Conservation (phyloP, 1,139 yeast genomes). For the Yamadazyma friedrichii region DNA sequence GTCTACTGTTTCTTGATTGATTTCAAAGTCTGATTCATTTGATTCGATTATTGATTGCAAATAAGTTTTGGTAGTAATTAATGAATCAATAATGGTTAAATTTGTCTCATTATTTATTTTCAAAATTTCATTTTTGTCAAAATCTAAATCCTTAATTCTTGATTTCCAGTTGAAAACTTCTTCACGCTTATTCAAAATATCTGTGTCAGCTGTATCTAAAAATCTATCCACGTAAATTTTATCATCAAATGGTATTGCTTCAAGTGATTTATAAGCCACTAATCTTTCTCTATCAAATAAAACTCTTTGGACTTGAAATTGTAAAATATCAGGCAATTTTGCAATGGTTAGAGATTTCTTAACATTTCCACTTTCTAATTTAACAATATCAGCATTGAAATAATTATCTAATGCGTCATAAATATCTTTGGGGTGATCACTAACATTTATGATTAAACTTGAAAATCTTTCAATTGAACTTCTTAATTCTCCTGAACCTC, state of each 20-base stretch:
- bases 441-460: slow-evolving; percentile 78
- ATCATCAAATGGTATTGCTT: slow-evolving; percentile 79
- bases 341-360: slow-evolving; percentile 72
- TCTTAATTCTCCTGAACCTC: slow-evolving; percentile 55
- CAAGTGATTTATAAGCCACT: slow-evolving; percentile 78
- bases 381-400: slow-evolving; percentile 72
- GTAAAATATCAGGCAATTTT: slow-evolving; percentile 76
- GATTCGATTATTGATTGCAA: slow-evolving; percentile 30
- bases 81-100: slow-evolving; percentile 47
- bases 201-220: slow-evolving; percentile 66
- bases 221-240: slow-evolving; percentile 84
- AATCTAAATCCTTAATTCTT: slow-evolving; percentile 45
- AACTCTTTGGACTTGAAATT: slow-evolving; percentile 91
- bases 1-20: slow-evolving; percentile 36
- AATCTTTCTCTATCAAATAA: slow-evolving; percentile 75
- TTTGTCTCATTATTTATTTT: slow-evolving; percentile 46
- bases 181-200: slow-evolving; percentile 49
- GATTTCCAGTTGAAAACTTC: slow-evolving; percentile 67
- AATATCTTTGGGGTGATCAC: slow-evolving; percentile 83
- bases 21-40: slow-evolving; percentile 11
- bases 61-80: slow-evolving; percentile 56
- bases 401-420: slow-evolving; percentile 88
- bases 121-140: slow-evolving; percentile 40
- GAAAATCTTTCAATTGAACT: slow-evolving; percentile 74
- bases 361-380: slow-evolving; percentile 70